Base-by-base conservation (phyloP, 768 basidiomycete genomes). In the Psilocybe cyanescens region DNA sequence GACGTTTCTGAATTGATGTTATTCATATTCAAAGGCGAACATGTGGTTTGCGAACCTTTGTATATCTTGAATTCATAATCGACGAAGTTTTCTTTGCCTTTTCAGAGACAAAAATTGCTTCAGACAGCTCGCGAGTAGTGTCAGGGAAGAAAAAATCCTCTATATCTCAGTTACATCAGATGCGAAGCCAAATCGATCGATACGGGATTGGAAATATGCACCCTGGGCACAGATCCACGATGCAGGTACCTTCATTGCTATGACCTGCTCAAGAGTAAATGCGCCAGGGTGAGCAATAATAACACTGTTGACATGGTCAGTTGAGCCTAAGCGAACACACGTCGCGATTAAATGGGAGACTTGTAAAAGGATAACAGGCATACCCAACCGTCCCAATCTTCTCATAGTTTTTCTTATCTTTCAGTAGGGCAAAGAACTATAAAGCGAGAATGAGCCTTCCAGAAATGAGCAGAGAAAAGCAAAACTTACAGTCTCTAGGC, bases 51-150 rank as follows among this genome's bases (percentile, higher is more conserved):
- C 49, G 17, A 51, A 81, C 82, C 81, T 75, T 77, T 76, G 58
- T 80, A 82, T 4, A 71, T 71, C 55, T 71, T 74, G 64, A 83
- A 78, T 66, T 83, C 81, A 55, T 79, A 81, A 2, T 81, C 78
- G 1, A 82, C 68, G 48, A 67, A 77, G 49, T 63, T 62, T 3
- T 71, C 72, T 37, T 75, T 75, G n/a, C 68, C 76, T 52, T 77
- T 77, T 35, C 77, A 2, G 62, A 65, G 3, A 71, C 75, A 24
- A 82, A 73, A 3, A 70, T 57, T 9, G 75, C 75, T 58, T 83
- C 78, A 1, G 75, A 35, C 33, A 4, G 6, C 11, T 35, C 33
- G 7, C 33, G 33, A 35, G 11, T 6, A 35, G 33, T 6, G 11
- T 35, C 2, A 11, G 33, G 33, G 33, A 35, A 35, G 33, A 35